A percentile compares a stretch with the other conserved stretches of the same genome.
These are phyloP conservation scores for Porcisia deanei DNA, from an alignment of 208 protist species.

Conservation along the genomic window DNA sequence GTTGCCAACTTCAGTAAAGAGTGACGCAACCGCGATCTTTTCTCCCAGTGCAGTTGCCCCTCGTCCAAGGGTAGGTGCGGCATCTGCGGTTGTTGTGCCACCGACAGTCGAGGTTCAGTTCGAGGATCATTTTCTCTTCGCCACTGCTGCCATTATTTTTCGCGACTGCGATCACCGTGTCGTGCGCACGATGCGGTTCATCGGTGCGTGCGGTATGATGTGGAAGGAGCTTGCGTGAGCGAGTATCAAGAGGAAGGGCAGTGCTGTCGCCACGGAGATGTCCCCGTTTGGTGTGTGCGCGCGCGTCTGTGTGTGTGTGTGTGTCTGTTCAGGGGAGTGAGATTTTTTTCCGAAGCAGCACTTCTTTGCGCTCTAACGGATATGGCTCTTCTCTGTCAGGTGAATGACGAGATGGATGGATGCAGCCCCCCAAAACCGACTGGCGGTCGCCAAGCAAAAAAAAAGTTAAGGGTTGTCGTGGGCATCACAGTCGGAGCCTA, in stretches of 20 bases:
- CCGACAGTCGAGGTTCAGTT: conserved; percentile 50
- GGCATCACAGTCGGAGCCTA: too few species aligned
- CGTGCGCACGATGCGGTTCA: conserved; percentile 41
- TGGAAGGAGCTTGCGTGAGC: conserved; percentile 37
- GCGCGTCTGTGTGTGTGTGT: neutral
- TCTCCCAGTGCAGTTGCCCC: neutral
- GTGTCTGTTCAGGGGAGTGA: neutral
- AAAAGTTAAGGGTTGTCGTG: too few species aligned
- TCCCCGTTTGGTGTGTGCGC: too few species aligned
- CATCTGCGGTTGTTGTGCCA: neutral
- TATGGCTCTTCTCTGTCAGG: too few species aligned
- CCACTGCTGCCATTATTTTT: conserved; percentile 44
- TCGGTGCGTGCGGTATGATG: conserved; percentile 69
- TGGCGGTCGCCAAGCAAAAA: too few species aligned
- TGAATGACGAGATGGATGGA: too few species aligned
- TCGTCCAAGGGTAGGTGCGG: neutral
- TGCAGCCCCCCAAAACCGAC: too few species aligned
- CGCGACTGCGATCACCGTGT: conserved; percentile 22
- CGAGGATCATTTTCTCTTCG: conserved; percentile 46
- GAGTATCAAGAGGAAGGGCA: neutral
- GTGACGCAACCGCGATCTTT: neutral
- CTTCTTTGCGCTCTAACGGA: neutral
- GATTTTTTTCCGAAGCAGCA: too few species aligned
- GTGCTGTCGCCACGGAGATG: too few species aligned
- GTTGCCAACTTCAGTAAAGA: neutral